Conservation (phyloP, 345 rosid genomes). For the Dipteronia sinensis region DNA sequence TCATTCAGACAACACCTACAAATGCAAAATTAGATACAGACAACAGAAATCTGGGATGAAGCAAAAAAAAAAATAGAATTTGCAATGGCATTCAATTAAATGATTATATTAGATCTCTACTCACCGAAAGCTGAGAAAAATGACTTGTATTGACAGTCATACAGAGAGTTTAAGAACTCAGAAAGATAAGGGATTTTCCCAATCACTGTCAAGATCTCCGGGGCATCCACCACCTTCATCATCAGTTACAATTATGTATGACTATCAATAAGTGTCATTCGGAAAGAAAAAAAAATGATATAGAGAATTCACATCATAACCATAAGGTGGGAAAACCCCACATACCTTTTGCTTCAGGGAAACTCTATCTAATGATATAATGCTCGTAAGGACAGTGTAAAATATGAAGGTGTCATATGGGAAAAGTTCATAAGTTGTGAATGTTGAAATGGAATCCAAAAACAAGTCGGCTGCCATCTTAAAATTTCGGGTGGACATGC, state of each 20-base stretch:
- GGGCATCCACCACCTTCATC: slow-evolving; percentile 96
- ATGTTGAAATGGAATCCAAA: slow-evolving; percentile 96
- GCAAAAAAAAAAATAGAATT: not conserved
- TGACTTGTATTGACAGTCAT: slow-evolving; percentile 90
- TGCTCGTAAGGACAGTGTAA: slow-evolving; percentile 93
- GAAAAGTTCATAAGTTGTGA: slow-evolving; percentile 95
- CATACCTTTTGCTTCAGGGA: slow-evolving; percentile 93
- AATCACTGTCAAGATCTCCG: slow-evolving; percentile 96
- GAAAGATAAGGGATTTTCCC: slow-evolving; percentile 88
- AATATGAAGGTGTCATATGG: slow-evolving; percentile 95
- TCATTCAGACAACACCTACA: not conserved
- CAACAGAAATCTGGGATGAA: not conserved
- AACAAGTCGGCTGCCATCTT: slow-evolving; percentile 88
- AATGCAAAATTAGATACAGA: not conserved
- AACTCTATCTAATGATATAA: slow-evolving; percentile 94
- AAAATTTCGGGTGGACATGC: slow-evolving; percentile 90
- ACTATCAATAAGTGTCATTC: not conserved
- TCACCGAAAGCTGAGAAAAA: slow-evolving; percentile 94
- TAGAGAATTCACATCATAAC: slow-evolving; percentile 4
- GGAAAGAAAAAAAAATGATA: not conserved
- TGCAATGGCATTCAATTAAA: not conserved
- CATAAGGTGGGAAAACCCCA: slow-evolving; percentile 10
- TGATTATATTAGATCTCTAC: slow-evolving; percentile 24
- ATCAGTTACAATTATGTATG: slow-evolving; percentile 14
- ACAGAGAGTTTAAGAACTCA: slow-evolving; percentile 89